Evolutionary conservation across 2,329 filamentous ascomycete genomes (phyloP).

Genomic region (Penicillium sp.): DNA sequence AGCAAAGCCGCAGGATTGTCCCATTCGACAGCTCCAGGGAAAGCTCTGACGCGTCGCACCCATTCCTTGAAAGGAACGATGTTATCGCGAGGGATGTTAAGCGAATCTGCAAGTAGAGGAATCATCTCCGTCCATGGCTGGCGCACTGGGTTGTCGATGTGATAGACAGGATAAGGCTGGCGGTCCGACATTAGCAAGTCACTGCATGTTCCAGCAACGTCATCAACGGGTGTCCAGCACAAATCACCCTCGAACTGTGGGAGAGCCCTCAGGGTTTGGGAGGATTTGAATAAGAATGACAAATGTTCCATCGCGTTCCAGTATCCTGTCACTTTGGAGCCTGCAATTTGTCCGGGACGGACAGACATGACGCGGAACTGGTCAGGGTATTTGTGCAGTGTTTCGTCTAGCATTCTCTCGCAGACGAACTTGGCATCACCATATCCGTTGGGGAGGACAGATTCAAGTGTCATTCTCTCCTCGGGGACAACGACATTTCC

Average conservation of each 20-base stretch:
- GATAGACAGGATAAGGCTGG: constrained; percentile 35
- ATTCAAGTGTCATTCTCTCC: constrained; percentile 34
- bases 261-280: constrained; percentile 42
- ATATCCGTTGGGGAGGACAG: constrained; percentile 47
- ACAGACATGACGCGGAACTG: constrained; percentile 44
- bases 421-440: constrained; percentile 52
- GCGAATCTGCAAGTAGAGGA: constrained; percentile 28
- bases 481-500: constrained; percentile 40
- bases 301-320: constrained; percentile 56
- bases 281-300: constrained; percentile 48
- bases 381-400: constrained; percentile 41
- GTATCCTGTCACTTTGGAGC: constrained; percentile 46
- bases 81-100: constrained; percentile 27
- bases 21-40: constrained; percentile 14
- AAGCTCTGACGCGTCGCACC: constrained; percentile 33
- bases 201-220: constrained; percentile 29
- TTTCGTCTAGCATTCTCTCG: constrained; percentile 49
- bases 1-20: constrained; percentile 29
- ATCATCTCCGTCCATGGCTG: constrained; percentile 41
- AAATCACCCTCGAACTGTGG: constrained; percentile 41
- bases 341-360: constrained; percentile 52
- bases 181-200: constrained; percentile 30
- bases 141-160: constrained; percentile 44
- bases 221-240: constrained; percentile 48
- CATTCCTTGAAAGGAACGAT: constrained; percentile 41